Percentiles rank a stretch among this genome's conserved stretches.
Conservation (phyloP, 345 rosid species). For the Populus alba region DNA sequence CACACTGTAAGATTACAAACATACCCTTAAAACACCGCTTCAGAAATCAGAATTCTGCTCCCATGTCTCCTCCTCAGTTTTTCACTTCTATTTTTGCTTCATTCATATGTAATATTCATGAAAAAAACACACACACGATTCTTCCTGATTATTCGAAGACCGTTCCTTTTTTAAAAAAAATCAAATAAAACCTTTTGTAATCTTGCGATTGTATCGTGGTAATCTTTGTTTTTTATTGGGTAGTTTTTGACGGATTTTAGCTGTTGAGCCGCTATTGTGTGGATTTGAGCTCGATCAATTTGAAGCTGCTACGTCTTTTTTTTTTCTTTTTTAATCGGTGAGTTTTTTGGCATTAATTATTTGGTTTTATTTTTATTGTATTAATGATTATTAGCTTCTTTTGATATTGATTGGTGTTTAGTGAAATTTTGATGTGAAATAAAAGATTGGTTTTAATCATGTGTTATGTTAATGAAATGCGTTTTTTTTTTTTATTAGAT, state of each 20-base stretch:
- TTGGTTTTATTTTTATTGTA: background rate
- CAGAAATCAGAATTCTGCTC: background rate
- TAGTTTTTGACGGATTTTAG: background rate
- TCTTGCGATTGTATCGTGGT: background rate
- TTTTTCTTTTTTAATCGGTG: background rate
- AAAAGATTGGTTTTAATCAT: background rate
- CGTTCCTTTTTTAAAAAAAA: background rate
- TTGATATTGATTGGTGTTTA: background rate
- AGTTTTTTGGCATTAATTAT: background rate
- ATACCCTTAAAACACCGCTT: background rate
- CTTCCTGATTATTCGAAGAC: background rate
- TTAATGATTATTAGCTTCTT: background rate
- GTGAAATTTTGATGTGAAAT: background rate
- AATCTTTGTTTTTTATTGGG: background rate
- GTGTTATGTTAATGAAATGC: background rate
- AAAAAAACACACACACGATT: background rate
- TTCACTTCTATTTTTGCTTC: background rate
- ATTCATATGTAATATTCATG: background rate
- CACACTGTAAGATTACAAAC: background rate
- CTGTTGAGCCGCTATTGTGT: background rate
- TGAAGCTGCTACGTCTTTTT: background rate
- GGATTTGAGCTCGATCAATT: constrained; percentile 1
- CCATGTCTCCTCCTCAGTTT: background rate
- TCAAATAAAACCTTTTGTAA: background rate
- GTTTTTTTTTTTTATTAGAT: background rate